phyloP scores from a whole-genome alignment of 768 basidiomycete species.

The Amanita rubescens region DNA sequence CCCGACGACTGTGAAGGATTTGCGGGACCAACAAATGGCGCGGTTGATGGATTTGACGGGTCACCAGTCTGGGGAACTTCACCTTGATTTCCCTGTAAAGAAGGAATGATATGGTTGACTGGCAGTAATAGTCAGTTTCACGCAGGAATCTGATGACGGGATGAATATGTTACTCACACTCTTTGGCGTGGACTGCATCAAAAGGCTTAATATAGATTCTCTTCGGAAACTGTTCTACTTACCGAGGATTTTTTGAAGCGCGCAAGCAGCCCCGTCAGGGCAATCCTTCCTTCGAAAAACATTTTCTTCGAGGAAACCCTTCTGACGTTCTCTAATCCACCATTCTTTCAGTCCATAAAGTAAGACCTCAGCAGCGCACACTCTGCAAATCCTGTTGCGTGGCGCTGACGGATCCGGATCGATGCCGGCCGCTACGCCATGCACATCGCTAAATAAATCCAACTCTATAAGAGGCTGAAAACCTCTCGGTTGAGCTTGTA shows the following conservation, averaged over 20 bases:
- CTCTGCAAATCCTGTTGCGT: conserved; percentile 56
- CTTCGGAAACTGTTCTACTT: conserved; percentile 17
- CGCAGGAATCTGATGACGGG: conserved; percentile 1
- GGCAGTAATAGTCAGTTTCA: not conserved
- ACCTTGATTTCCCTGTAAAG: conserved; percentile 1
- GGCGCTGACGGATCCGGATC: conserved; percentile 54
- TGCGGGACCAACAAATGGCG: not conserved
- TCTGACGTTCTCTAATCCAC: conserved; percentile 76
- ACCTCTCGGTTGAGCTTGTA: conserved; percentile 51
- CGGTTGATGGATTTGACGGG: not conserved
- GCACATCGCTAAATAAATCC: conserved; percentile 65
- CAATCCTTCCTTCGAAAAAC: conserved; percentile 64
- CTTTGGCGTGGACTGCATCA: conserved; percentile 57
- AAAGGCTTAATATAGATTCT: conserved; percentile 8
- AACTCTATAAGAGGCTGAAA: conserved; percentile 63
- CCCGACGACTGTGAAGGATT: not conserved
- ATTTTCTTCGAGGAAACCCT: conserved; percentile 51
- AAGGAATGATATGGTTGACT: conserved; percentile 38
- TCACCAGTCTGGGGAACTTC: not conserved
- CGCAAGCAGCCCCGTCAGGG: conserved; percentile 51
- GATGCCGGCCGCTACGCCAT: conserved; percentile 44
- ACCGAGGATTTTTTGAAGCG: conserved; percentile 62
- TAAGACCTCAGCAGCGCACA: conserved; percentile 69
- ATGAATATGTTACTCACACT: conserved; percentile 44
- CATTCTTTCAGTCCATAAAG: conserved; percentile 73